Evolutionary conservation across 2,329 filamentous ascomycete genomes (phyloP), one percentile per base, ranked within the genome.

Genomic region (Trichothecium sympodiale): DNA sequence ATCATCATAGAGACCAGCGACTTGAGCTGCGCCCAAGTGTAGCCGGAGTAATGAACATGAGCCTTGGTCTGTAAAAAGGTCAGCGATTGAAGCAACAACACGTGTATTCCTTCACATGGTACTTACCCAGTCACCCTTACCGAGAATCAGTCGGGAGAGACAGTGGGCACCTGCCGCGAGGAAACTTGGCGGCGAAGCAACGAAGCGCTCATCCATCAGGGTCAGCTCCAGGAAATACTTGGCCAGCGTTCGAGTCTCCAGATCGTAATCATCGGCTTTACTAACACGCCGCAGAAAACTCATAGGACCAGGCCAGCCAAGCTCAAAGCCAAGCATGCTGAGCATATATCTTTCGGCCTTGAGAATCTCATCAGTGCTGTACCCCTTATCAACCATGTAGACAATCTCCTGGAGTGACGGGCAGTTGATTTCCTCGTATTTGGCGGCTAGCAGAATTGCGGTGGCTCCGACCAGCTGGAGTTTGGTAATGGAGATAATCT

Each of bases 331-430:
- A 36, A 98, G 76, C 81, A 95, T 94, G 59, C 77, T 93, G 35
- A 98, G 74, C 88, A 98, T 98, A 65, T 94, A 96, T 10, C 88
- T 80, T 62, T 98, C 91, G 1, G 91, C 91, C 65, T 96, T 95
- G 45, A 96, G 73, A 38, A 98, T 89, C 63, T 96, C 91, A 38
- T 95, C 88, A 13, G 75, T 71, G 3, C 74, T 83, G 61, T 95
- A 98, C 37, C 86, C 87, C 30, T 79, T 75, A 54, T 98, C 91
- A 29, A 98, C 91, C 89, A 98, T 96, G 67, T 89, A 96, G 41
- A 94, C 83, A 51, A 98, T 94, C 65, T 98, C 91, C 42, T 83
- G 75, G 16, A 98, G 78, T 1, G 89, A 94, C 17, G 88, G 91
- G 58, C 88, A 94, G 60, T 94, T 94, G 65, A 98, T 95, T 64